Conservation (phyloP, 768 basidiomycete genomes). For the Leccinum fibrillosum region DNA sequence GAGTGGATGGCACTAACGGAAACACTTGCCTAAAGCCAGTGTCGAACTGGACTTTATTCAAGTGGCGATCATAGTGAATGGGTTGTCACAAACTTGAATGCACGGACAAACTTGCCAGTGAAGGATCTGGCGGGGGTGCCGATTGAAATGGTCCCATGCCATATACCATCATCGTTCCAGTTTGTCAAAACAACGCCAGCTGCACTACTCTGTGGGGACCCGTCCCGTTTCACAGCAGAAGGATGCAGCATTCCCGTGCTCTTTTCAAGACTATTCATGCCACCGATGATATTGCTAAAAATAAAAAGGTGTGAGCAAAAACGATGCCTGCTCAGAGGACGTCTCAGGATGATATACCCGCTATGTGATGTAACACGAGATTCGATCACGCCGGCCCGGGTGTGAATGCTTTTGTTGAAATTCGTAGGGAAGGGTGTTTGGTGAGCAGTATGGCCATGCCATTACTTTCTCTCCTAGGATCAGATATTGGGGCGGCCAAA, state of each 20-base stretch:
- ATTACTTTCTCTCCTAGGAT: too few species aligned
- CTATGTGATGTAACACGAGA: too few species aligned
- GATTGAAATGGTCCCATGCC: conserved; percentile 9
- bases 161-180: neutral
- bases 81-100: neutral
- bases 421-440: too few species aligned
- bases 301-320: neutral
- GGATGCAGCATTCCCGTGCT: neutral
- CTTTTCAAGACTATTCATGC: neutral
- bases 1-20: neutral
- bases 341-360: too few species aligned
- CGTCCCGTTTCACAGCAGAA: neutral
- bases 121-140: neutral
- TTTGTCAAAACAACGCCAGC: neutral
- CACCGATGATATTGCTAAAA: neutral
- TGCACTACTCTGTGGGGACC: neutral
- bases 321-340: too few species aligned
- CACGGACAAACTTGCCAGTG: neutral
- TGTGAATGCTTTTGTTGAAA: too few species aligned
- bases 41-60: conserved; percentile 24
- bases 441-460: too few species aligned
- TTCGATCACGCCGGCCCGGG: too few species aligned
- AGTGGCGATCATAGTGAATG: neutral
- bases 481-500: too few species aligned
- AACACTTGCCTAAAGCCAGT: conserved; percentile 22